These are phyloP conservation scores for Closterium sp. DNA, from an alignment of 139 green algal genomes.

Conservation along the genomic window DNA sequence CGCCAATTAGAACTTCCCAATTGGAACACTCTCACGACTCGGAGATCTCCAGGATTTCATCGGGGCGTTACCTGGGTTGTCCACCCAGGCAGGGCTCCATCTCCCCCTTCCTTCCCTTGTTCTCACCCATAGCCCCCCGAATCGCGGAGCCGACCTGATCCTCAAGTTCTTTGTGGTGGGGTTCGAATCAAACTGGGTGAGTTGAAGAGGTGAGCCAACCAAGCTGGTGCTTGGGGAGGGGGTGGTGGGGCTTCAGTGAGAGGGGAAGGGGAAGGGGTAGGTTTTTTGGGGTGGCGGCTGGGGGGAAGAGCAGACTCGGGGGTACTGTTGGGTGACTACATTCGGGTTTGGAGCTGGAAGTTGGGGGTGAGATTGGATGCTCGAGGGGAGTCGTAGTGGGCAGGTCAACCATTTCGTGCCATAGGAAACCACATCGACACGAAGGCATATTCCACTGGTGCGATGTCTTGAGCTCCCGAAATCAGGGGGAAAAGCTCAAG, in stretches of 20 bases:
- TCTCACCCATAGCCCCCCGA: no score
- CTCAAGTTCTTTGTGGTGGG: background rate
- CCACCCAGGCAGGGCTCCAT: no score
- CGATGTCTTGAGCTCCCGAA: background rate
- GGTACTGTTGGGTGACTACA: no score
- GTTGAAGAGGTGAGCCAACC: background rate
- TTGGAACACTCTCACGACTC: no score
- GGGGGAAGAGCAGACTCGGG: no score
- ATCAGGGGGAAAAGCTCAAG: background rate
- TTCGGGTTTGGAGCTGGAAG: no score
- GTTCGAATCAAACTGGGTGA: background rate
- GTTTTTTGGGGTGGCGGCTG: background rate
- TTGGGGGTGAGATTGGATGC: background rate
- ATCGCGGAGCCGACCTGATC: background rate
- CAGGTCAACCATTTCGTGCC: background rate
- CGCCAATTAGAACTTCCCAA: no score
- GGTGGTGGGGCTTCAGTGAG: background rate
- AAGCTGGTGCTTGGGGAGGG: background rate
- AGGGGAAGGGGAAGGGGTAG: no score
- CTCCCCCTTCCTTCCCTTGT: no score
- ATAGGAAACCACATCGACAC: background rate
- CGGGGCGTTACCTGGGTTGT: no score
- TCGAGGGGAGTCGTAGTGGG: background rate
- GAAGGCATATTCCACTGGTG: background rate
- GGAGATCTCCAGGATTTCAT: no score